Evolutionary conservation across 2,329 filamentous ascomycete species (phyloP).

Genomic region (Coniosporium tulheliwenetii): DNA sequence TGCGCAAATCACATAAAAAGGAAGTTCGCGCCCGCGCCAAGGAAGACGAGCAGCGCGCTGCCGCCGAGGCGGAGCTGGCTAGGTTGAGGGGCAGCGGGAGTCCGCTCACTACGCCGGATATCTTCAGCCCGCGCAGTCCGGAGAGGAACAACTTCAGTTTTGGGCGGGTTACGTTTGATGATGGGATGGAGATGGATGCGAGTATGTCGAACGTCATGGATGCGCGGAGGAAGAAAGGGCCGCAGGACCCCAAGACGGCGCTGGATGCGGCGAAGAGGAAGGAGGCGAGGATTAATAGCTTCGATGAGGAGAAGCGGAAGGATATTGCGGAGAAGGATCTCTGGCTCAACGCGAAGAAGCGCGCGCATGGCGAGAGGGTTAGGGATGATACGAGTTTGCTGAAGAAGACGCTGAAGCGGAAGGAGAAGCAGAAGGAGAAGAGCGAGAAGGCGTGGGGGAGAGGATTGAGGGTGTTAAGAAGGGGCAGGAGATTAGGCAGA

Average conservation of each 20-base stretch:
- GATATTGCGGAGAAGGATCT: constrained; percentile 87
- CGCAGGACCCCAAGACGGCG: constrained; percentile 70
- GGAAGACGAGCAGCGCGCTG: constrained; percentile 55
- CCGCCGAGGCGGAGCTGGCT: constrained; percentile 38
- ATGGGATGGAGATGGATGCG: constrained; percentile 66
- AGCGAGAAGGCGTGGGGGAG: constrained; percentile 68
- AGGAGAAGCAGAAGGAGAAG: constrained; percentile 80
- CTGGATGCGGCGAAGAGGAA: constrained; percentile 79
- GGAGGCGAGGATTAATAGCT: constrained; percentile 57
- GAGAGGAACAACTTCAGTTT: constrained; percentile 62
- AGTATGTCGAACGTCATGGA: constrained; percentile 47
- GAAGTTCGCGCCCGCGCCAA: constrained; percentile 63
- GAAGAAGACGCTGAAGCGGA: constrained; percentile 90
- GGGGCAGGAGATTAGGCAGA: constrained; percentile 31
- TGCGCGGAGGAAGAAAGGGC: constrained; percentile 62
- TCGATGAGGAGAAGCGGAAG: constrained; percentile 67
- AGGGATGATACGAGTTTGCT: constrained; percentile 73
- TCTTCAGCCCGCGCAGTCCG: constrained; percentile 35
- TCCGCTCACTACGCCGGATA: constrained; percentile 29
- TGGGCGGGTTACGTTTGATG: constrained; percentile 77
- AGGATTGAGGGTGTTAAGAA: constrained; percentile 28
- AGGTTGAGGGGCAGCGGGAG: constrained; percentile 44
- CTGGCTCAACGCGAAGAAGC: constrained; percentile 83
- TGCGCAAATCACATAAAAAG: constrained; percentile 79
- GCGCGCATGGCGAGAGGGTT: constrained; percentile 78